Evolutionary conservation across 2,329 filamentous ascomycete species (phyloP).

Genomic region (Hypoxylon sp.): DNA sequence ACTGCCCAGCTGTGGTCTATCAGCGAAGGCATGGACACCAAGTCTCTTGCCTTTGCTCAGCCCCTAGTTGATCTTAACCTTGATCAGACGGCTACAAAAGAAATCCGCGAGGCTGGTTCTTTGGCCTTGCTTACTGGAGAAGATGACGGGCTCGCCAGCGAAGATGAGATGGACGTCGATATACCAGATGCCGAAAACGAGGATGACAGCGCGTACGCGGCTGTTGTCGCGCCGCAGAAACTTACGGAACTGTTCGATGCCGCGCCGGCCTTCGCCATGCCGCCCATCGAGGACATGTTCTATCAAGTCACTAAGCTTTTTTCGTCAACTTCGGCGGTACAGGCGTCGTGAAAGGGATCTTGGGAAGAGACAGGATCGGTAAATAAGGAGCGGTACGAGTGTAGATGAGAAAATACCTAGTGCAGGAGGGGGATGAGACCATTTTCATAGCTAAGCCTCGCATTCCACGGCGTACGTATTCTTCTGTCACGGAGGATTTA

Average conservation of each 20-base stretch:
- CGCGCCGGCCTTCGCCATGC: constrained; percentile 72
- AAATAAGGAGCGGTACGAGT: not conserved
- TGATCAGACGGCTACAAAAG: constrained; percentile 47
- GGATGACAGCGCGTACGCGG: constrained; percentile 61
- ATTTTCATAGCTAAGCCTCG: not conserved
- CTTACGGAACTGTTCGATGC: constrained; percentile 75
- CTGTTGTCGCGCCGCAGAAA: constrained; percentile 72
- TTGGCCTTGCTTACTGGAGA: constrained; percentile 49
- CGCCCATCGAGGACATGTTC: constrained; percentile 78
- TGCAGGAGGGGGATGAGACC: not conserved
- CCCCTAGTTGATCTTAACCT: constrained; percentile 63
- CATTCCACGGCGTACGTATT: not conserved
- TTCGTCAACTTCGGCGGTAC: constrained; percentile 60
- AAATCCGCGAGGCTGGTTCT: constrained; percentile 40
- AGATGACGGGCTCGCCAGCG: constrained; percentile 51
- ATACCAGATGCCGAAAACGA: constrained; percentile 56
- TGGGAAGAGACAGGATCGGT: not conserved
- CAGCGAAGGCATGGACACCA: constrained; percentile 65
- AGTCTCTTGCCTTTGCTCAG: constrained; percentile 60
- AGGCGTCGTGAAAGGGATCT: constrained; percentile 29
- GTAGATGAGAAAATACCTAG: not conserved
- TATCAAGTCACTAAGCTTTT: constrained; percentile 74
- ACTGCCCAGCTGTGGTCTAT: constrained; percentile 74
- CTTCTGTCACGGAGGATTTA: not conserved
- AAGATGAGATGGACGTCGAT: constrained; percentile 56